These are phyloP conservation scores for Colletotrichum paranaense DNA, from an alignment of 2,329 filamentous ascomycete species.

Conservation along the genomic window DNA sequence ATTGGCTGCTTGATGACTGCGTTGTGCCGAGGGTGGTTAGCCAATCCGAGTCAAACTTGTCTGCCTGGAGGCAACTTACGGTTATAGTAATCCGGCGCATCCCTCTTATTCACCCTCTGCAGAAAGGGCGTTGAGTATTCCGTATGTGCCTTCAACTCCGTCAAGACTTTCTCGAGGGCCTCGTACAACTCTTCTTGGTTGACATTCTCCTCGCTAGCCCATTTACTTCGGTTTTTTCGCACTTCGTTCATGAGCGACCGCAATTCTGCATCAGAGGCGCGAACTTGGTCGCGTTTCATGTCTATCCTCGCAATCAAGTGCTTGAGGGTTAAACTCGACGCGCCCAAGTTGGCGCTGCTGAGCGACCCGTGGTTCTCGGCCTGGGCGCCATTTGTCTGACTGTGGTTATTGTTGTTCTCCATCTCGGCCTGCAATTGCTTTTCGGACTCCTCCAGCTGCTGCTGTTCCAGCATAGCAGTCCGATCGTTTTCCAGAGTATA, in stretches of 20 bases:
- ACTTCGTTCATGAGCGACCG: constrained; percentile 96
- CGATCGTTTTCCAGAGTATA: constrained; percentile 96
- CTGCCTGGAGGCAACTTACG: constrained; percentile 65
- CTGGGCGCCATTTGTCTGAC: constrained; percentile 60
- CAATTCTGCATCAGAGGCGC: constrained; percentile 92
- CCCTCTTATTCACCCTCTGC: constrained; percentile 94
- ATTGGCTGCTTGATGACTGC: constrained; percentile 95
- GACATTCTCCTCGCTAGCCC: constrained; percentile 97
- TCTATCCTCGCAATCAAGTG: constrained; percentile 97
- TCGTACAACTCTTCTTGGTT: constrained; percentile 99
- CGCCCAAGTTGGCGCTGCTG: constrained; percentile 93
- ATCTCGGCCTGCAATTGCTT: constrained; percentile 96
- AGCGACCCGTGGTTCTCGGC: constrained; percentile 85
- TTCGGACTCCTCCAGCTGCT: constrained; percentile 95
- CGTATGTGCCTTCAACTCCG: constrained; percentile 95
- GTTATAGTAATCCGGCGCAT: constrained; percentile 94
- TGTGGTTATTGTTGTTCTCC: constrained; percentile 71
- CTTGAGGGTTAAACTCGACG: constrained; percentile 95
- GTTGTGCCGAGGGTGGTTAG: constrained; percentile 39
- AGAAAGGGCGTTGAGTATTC: constrained; percentile 98
- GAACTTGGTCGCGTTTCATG: constrained; percentile 88
- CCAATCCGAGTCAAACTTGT: constrained; percentile 12
- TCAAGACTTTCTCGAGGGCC: constrained; percentile 94
- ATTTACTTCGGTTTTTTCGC: constrained; percentile 97
- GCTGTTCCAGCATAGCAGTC: constrained; percentile 97